Base-by-base conservation (phyloP, 2,329 filamentous ascomycete genomes). In the Neonectria hederae region DNA sequence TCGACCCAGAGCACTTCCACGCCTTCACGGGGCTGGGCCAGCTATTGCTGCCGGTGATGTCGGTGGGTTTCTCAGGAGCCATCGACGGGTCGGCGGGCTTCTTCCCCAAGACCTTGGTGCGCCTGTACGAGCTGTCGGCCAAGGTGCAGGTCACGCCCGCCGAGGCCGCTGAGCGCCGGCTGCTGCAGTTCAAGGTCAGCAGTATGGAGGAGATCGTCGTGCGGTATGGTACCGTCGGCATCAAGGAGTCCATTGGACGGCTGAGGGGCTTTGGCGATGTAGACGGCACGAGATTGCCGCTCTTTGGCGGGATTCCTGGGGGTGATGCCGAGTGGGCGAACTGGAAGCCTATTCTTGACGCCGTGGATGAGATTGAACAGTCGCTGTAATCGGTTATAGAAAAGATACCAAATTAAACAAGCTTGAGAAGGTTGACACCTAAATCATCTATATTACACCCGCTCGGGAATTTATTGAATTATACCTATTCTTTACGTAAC, bases 11-110 rank as follows among this genome's bases (percentile, higher is more conserved):
- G 2, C 78, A 83, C 51, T 91, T 91, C 79, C 83, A 82, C 68
- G 84, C 87, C 30, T 91, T 87, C 79, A 89, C 87, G 4, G 89
- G 89, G 0, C 82, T 90, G 1, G 89, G 89, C 3, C 89, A 91
- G 74, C 89, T 90, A 73, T 81, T 90, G 3, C 83, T 89, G 2
- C 87, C 88, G 1, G 83, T 87, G 3, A 77, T 89, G 2, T 81
- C 85, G 19, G 82, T 90, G 26, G 87, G 87, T 38, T 85, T 84
- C 32, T 84, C 83, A 2, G 88, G 87, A 17, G 86, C 86, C 30
- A 89, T 90, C 55, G 88, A 90, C 65, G 88, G 86, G 2, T 82
- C 88, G 3, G 87, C 88, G 0, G 86, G 84, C 2, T 84, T 90
- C 77, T 91, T 89, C 76, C 89, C 89, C 17, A 86, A 86, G 72